Evolutionary conservation across 805 yeast species (phyloP).

Genomic region (Cyberlindnera euphorbiiphila): DNA sequence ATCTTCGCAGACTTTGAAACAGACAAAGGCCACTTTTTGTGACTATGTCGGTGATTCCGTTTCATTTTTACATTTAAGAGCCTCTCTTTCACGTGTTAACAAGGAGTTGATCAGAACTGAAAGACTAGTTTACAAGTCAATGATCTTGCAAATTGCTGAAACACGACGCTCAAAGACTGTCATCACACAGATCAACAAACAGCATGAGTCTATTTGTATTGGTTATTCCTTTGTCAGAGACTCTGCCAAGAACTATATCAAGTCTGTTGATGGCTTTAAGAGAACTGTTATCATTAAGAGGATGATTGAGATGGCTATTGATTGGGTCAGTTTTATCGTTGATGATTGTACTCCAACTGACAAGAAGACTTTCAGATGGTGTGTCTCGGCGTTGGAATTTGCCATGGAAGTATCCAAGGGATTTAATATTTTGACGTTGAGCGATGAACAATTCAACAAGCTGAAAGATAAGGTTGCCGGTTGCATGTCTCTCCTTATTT

Average conservation of each 20-base stretch:
- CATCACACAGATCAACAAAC: slow-evolving; percentile 56
- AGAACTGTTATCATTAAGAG: slow-evolving; percentile 67
- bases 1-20: slow-evolving; percentile 53
- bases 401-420: slow-evolving; percentile 94
- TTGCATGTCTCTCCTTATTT: slow-evolving; percentile 87
- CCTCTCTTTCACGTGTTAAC: slow-evolving; percentile 71
- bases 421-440: slow-evolving; percentile 76
- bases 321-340: slow-evolving; percentile 89
- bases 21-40: slow-evolving; percentile 52
- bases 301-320: slow-evolving; percentile 71
- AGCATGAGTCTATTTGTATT: slow-evolving; percentile 74
- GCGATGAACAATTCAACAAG: slow-evolving; percentile 67
- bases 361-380: slow-evolving; percentile 89
- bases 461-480: slow-evolving; percentile 84
- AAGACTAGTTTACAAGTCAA: slow-evolving; percentile 61
- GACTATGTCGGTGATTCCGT: slow-evolving; percentile 54
- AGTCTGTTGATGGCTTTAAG: slow-evolving; percentile 57
- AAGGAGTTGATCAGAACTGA: slow-evolving; percentile 65
- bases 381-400: slow-evolving; percentile 92
- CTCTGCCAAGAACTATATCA: slow-evolving; percentile 67
- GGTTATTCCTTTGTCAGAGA: slow-evolving; percentile 78
- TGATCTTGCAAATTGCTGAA: slow-evolving; percentile 60
- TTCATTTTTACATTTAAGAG: slow-evolving; percentile 55
- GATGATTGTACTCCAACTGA: slow-evolving; percentile 95
- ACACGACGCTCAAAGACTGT: slow-evolving; percentile 45